A percentile compares a stretch with the other conserved stretches of the same genome.
phyloP scores from a whole-genome alignment of 768 basidiomycete species.

The Kwoniella sp. region DNA sequence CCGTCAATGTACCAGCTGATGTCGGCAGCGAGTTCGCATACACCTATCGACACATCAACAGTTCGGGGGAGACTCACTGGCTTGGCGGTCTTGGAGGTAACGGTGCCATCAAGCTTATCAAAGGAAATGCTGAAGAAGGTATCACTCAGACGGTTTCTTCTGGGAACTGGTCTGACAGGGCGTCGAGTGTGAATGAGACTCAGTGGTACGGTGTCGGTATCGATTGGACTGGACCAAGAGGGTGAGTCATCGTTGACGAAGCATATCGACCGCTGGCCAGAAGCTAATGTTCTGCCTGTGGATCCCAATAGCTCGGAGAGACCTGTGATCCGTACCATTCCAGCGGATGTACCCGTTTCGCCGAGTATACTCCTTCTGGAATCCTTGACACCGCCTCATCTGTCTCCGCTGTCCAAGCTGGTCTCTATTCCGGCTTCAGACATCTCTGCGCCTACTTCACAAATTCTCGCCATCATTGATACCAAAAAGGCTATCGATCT shows the following conservation, averaged over 20 bases:
- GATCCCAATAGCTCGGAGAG: constrained; percentile 1
- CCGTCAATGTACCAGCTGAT: constrained; percentile 4
- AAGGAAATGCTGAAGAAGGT: constrained; percentile 11
- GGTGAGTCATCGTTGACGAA: constrained; percentile 5
- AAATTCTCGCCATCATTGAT: constrained; percentile 4
- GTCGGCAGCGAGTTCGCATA: constrained; percentile 25
- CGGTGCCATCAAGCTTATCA: constrained; percentile 27
- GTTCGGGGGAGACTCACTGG: constrained; percentile 36
- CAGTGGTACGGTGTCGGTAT: constrained; percentile 23
- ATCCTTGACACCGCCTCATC: neutral
- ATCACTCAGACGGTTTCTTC: neutral
- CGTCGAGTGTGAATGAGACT: neutral
- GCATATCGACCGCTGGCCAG: no score
- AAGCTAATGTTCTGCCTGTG: no score
- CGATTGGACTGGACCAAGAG: neutral
- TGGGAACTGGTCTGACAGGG: constrained; percentile 19
- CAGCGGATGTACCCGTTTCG: neutral
- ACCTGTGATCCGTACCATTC: constrained; percentile 1
- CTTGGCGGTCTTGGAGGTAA: constrained; percentile 42
- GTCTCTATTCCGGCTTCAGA: neutral
- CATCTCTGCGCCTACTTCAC: neutral
- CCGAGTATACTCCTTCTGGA: neutral
- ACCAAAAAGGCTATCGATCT: neutral
- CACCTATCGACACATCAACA: constrained; percentile 35
- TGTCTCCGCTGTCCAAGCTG: constrained; percentile 4